Evolutionary conservation across 768 basidiomycete genomes (phyloP), one percentile per base, ranked within the genome.

Genomic region (Hygrocybe coccinea): DNA sequence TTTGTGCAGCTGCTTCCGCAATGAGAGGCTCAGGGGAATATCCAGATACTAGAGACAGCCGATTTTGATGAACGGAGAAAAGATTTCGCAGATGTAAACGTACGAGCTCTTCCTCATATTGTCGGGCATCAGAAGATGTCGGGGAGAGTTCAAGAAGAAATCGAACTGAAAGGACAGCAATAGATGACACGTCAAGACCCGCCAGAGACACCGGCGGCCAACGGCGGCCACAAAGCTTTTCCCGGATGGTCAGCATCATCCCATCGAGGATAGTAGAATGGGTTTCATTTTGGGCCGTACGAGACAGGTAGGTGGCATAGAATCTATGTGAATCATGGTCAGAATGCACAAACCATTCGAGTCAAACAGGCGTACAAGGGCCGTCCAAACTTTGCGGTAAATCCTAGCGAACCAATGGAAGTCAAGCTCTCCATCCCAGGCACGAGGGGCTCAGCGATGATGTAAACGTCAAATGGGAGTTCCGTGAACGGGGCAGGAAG

Each of bases 131-230:
- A 21, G 39, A 5, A 49, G 52, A 14, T 21, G 52, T 33, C 19
- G 59, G 59, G 36, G 57, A 60, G 21, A 60, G 57, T 52, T 60
- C 59, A 43, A 60, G 50, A 60, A 58, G 57, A 25, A 60, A 51
- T 53, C 58, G 52, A 55, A 59, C 24, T 2, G 58, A 60, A 41
- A 60, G 59, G 51, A 60, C 44, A 36, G 59, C 58, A 47, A 60
- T 59, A 6, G 58, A 59, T 55, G 53, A 58, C 8, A 25, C 52
- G 22, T 59, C 33, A 29, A 59, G 47, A 11, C 5, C 47, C 22
- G 53, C 52, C 25, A 11, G 25, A 17, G 37, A 24, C 14, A 4
- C 15, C 24, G 37, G 52, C 11, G 52, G 52, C 52, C 52, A 53
- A 43, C 25, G 39, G 21, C 24, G 41, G 15, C 52, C 52, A 41